phyloP scores from a whole-genome alignment of 1,284 basidiomycete species.

The Leccinum angustisporum region DNA sequence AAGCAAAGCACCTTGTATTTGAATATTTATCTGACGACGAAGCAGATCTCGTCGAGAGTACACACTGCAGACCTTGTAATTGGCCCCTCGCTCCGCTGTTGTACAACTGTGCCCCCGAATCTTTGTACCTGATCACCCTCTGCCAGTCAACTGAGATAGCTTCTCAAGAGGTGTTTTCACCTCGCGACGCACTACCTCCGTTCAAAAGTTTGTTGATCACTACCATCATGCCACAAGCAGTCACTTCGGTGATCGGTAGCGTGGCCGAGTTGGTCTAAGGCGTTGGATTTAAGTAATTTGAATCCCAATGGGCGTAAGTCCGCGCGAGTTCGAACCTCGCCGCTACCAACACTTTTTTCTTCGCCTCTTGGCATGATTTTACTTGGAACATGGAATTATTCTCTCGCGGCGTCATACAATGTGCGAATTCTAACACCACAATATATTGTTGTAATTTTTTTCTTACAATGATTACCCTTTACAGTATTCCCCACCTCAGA shows the following conservation, averaged over 20 bases:
- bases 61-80: not conserved
- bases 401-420: not conserved
- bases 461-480: not conserved
- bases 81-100: not conserved
- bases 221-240: not conserved
- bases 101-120: not conserved
- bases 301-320: conserved; percentile 74
- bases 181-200: not conserved
- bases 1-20: conserved; percentile 16
- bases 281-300: conserved; percentile 76
- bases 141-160: not conserved
- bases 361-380: not conserved
- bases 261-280: conserved; percentile 82
- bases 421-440: not conserved
- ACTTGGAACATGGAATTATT: too few relatives aligned
- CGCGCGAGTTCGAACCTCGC: conserved; percentile 85
- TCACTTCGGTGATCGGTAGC: conserved; percentile 46
- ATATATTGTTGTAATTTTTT: not conserved
- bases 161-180: not conserved
- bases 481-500: not conserved
- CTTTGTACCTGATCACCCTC: not conserved
- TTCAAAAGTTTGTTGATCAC: not conserved
- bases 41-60: not conserved
- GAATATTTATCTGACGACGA: conserved; percentile 7
- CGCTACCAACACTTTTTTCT: conserved; percentile 52